Evolutionary conservation across 75 land plant genomes (phyloP).

Genomic region (Larix kaempferi): DNA sequence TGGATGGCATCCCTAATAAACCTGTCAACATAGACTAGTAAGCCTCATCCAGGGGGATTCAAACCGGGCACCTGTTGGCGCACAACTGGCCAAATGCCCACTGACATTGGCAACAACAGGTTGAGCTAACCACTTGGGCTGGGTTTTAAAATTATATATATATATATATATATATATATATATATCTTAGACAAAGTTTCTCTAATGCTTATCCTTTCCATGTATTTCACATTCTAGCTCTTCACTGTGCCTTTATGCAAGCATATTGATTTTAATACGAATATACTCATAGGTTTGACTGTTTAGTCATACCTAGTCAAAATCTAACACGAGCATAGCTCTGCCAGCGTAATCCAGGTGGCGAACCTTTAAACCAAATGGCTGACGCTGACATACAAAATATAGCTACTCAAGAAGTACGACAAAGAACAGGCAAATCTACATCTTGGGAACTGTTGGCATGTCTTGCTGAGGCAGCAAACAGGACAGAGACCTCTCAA

Average conservation of each 20-base stretch:
- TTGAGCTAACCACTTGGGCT: no score
- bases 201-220: not conserved
- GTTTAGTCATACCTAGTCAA: not conserved
- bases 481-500: constrained; percentile 46
- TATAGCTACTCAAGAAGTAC: constrained; percentile 31
- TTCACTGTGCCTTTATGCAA: not conserved
- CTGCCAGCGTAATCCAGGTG: constrained; percentile 29
- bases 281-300: not conserved
- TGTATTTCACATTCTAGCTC: not conserved
- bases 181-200: not conserved
- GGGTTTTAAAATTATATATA: not conserved
- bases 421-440: constrained; percentile 22
- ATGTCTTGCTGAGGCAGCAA: constrained; percentile 70
- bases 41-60: no score
- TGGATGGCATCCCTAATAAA: no score
- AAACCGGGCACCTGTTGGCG: no score
- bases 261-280: not conserved
- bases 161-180: not conserved
- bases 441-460: constrained; percentile 61
- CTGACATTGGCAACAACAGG: no score
- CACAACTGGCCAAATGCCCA: no score
- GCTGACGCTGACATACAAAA: constrained; percentile 3
- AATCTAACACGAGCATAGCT: not conserved
- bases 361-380: constrained; percentile 22
- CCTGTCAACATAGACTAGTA: no score